Evolutionary conservation across 495 filamentous ascomycete genomes (phyloP).

Genomic region (Penicillium parvum): DNA sequence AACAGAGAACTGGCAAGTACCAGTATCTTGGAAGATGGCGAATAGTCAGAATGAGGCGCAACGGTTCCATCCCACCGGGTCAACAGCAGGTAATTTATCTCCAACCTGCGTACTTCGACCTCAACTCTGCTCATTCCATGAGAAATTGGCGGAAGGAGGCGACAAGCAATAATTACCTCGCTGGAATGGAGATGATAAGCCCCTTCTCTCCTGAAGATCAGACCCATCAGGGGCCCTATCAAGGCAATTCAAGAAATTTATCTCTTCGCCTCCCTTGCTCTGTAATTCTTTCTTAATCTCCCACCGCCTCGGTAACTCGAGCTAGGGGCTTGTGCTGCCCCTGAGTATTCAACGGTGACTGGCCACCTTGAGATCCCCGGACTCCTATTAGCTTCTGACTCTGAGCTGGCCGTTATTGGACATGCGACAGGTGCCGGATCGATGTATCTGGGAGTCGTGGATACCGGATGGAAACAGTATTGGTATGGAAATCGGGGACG

Average conservation of each 20-base stretch:
- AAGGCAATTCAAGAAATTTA: background rate
- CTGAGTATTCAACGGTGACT: conserved; percentile 15
- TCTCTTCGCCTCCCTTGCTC: background rate
- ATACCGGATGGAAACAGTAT: conserved; percentile 1
- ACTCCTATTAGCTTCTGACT: conserved; percentile 9
- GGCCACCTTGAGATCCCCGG: conserved; percentile 10
- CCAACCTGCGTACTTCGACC: too few relatives aligned
- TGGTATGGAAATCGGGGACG: background rate
- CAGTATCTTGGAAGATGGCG: too few relatives aligned
- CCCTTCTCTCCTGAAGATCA: conserved; percentile 28
- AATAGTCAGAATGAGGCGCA: conserved; percentile 20
- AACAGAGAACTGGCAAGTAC: too few relatives aligned
- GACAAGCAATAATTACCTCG: background rate
- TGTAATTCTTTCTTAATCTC: background rate
- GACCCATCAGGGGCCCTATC: conserved; percentile 1
- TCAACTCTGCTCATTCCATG: too few relatives aligned
- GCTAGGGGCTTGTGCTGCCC: conserved; percentile 5
- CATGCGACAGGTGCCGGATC: background rate
- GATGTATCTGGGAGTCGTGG: background rate
- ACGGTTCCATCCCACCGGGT: conserved; percentile 26
- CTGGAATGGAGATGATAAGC: conserved; percentile 16
- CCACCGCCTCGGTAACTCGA: background rate
- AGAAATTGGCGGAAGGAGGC: conserved; percentile 1
- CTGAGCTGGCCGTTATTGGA: background rate
- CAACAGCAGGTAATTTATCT: too few relatives aligned